A percentile compares a stretch with the other conserved stretches of the same genome.
Conservation (phyloP, 2,329 filamentous ascomycete species). For the Fusarium fracticaudum region DNA sequence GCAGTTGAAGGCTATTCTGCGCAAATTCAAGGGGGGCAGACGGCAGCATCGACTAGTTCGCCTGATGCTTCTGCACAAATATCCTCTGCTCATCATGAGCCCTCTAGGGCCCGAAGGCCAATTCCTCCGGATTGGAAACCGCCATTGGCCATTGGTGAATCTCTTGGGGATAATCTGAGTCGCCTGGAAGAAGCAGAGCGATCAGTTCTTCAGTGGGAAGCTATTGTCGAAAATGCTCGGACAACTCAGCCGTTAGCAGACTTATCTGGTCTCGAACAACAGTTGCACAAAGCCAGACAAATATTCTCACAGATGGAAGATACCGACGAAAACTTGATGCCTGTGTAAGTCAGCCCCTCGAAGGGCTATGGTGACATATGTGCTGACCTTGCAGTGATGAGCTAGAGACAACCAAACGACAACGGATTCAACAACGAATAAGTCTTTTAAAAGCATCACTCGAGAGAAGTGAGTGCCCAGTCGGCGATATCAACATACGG, state of each 20-base stretch:
- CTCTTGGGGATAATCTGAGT: slow-evolving; percentile 38
- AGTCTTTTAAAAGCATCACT: slow-evolving; percentile 12
- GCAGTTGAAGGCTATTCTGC: neutral
- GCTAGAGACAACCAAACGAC: slow-evolving; percentile 36
- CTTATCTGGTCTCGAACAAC: slow-evolving; percentile 33
- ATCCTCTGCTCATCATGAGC: neutral
- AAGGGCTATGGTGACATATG: neutral
- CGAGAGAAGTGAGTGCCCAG: slow-evolving; percentile 9
- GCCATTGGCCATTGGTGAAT: slow-evolving; percentile 36
- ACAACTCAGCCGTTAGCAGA: slow-evolving; percentile 31
- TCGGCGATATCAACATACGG: slow-evolving; percentile 26
- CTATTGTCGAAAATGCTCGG: slow-evolving; percentile 34
- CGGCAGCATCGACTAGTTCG: neutral
- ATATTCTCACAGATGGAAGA: slow-evolving; percentile 34
- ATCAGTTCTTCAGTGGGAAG: slow-evolving; percentile 39
- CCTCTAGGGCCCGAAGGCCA: neutral
- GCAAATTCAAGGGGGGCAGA: neutral
- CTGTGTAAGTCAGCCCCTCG: slow-evolving; percentile 19
- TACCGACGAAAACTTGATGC: slow-evolving; percentile 34
- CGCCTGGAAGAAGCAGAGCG: slow-evolving; percentile 37
- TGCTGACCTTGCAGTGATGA: slow-evolving; percentile 34
- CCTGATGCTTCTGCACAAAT: neutral
- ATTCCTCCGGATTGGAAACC: slow-evolving; percentile 34
- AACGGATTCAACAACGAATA: slow-evolving; percentile 27
- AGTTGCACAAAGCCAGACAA: slow-evolving; percentile 16